Evolutionary conservation across 306 rosid genomes (phyloP).

Genomic region (Prunus mira): DNA sequence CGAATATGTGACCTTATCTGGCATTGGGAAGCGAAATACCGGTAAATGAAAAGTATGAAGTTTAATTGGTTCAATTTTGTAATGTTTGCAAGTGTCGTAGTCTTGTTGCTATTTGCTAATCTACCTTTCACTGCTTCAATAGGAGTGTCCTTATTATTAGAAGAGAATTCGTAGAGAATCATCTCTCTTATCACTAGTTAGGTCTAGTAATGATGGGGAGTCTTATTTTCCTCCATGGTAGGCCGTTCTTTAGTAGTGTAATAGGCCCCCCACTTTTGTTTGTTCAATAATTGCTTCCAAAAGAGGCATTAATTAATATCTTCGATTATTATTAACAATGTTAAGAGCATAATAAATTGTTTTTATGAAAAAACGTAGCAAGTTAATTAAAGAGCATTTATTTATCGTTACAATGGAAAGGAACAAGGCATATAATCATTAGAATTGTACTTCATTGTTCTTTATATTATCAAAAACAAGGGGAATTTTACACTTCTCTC

Average conservation of each 20-base stretch:
- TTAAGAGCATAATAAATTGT: neutral
- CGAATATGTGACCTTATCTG: too few species aligned
- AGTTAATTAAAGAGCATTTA: neutral
- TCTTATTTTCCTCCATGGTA: slow-evolving; percentile 31
- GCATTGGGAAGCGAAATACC: too few species aligned
- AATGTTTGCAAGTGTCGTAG: neutral
- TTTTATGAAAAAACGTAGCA: neutral
- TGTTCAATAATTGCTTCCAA: slow-evolving; percentile 33
- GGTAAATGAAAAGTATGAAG: too few species aligned
- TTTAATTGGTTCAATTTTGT: neutral
- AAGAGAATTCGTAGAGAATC: slow-evolving; percentile 25
- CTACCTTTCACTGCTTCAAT: neutral
- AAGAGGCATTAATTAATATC: slow-evolving; percentile 23
- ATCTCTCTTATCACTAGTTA: slow-evolving; percentile 7
- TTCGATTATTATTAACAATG: neutral
- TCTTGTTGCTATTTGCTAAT: neutral
- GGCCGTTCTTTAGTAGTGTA: slow-evolving; percentile 15
- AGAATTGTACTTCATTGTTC: neutral
- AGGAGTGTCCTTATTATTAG: neutral
- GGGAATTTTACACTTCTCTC: neutral
- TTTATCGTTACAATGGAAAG: too few species aligned
- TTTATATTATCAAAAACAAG: neutral
- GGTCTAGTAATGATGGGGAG: slow-evolving; percentile 36
- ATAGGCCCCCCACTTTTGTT: slow-evolving; percentile 28
- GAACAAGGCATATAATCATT: neutral